phyloP scores from a whole-genome alignment of 306 rosid species.

The Cotoneaster glaucophyllus region DNA sequence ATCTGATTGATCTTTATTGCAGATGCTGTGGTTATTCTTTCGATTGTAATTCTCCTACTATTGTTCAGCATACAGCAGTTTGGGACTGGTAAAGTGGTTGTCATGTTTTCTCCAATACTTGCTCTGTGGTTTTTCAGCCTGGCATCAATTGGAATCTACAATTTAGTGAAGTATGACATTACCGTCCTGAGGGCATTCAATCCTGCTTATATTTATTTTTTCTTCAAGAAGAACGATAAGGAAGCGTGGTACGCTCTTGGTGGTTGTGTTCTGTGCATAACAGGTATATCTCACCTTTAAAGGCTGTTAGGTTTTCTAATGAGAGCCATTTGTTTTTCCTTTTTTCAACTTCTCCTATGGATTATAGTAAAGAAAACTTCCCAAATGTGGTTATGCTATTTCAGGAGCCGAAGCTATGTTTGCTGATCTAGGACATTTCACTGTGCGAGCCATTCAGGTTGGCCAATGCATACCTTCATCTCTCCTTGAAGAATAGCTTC shows the following conservation, averaged over 20 bases:
- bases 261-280: constrained; percentile 93
- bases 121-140: constrained; percentile 90
- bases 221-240: constrained; percentile 67
- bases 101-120: constrained; percentile 81
- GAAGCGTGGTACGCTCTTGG: constrained; percentile 94
- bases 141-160: constrained; percentile 82
- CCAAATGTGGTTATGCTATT: constrained; percentile 13
- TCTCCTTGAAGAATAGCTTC: constrained; percentile 2
- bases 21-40: constrained; percentile 65
- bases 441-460: constrained; percentile 87
- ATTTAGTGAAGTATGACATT: constrained; percentile 49
- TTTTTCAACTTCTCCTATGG: background rate
- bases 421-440: constrained; percentile 95
- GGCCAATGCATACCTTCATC: constrained; percentile 10
- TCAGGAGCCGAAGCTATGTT: constrained; percentile 98
- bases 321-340: background rate
- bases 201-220: constrained; percentile 78
- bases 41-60: constrained; percentile 53
- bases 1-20: constrained; percentile 28
- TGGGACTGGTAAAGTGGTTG: constrained; percentile 86
- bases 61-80: constrained; percentile 84
- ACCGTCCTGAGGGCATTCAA: constrained; percentile 79
- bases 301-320: background rate
- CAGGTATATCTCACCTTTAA: constrained; percentile 51
- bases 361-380: background rate